These are phyloP conservation scores for Sporothrix globosa DNA, from an alignment of 2,329 filamentous ascomycete species.

Conservation along the genomic window DNA sequence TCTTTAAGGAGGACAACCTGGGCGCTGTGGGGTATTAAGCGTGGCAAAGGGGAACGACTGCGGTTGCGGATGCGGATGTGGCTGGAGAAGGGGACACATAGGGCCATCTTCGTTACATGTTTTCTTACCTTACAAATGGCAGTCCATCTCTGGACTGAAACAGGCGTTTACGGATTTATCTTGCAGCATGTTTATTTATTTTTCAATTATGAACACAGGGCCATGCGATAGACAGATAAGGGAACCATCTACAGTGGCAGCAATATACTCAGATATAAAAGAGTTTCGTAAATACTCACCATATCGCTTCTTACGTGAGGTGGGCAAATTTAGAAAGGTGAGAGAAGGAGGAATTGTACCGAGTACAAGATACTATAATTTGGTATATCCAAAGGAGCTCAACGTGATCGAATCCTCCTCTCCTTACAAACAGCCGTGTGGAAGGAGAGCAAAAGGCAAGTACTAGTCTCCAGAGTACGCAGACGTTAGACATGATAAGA, in stretches of 20 bases:
- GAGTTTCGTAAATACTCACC: not conserved
- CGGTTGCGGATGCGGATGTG: not conserved
- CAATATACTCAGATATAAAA: too few relatives aligned
- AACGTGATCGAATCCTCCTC: too few relatives aligned
- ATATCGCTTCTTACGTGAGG: not conserved
- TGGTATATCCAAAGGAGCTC: too few relatives aligned
- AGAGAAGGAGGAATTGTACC: not conserved
- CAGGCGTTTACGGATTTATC: not conserved
- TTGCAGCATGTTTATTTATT: not conserved
- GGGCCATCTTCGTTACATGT: not conserved
- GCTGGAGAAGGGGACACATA: not conserved
- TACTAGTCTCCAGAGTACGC: too few relatives aligned
- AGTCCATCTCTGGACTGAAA: not conserved
- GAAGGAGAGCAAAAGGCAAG: too few relatives aligned
- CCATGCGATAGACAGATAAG: not conserved
- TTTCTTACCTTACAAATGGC: not conserved
- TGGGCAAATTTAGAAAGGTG: not conserved
- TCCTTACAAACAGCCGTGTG: too few relatives aligned
- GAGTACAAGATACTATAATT: not conserved
- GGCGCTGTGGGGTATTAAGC: constrained; percentile 38
- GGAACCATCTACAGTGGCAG: not conserved
- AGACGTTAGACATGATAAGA: not conserved
- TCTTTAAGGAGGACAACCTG: constrained; percentile 90
- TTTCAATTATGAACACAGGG: not conserved
- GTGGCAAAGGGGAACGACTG: not conserved